Conservation (phyloP, 805 yeast species). For the Candida xiaguanensis region DNA sequence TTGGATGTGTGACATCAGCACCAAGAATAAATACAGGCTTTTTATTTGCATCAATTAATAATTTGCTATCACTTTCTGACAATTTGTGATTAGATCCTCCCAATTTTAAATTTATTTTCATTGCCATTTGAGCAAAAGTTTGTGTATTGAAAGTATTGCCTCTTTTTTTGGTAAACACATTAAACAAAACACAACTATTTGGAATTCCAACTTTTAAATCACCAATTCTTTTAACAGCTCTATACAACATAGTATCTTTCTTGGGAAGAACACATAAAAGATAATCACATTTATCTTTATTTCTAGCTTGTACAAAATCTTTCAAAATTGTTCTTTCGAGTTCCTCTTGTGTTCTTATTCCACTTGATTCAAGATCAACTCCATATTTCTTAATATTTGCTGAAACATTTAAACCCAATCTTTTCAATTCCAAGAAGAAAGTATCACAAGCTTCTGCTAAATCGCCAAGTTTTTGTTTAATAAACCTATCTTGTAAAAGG, state of each 20-base stretch:
- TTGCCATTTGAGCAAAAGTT: conserved; percentile 10
- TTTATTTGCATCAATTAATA: conserved; percentile 5
- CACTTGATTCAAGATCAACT: conserved; percentile 4
- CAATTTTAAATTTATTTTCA: conserved; percentile 10
- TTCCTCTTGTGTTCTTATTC: conserved; percentile 1
- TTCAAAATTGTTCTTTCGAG: conserved; percentile 4
- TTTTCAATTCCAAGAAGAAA: conserved; percentile 6
- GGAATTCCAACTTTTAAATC: conserved; percentile 10
- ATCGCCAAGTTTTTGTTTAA: conserved; percentile 1
- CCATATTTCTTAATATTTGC: conserved; percentile 5
- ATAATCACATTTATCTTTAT: conserved; percentile 9
- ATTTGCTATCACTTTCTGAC: conserved; percentile 3
- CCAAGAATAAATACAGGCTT: conserved; percentile 10
- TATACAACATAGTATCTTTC: conserved; percentile 8
- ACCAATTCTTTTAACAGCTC: conserved; percentile 9
- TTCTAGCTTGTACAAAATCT: conserved; percentile 4
- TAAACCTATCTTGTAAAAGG: conserved; percentile 4
- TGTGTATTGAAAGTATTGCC: conserved; percentile 4
- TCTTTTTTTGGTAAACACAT: conserved; percentile 7
- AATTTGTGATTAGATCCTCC: conserved; percentile 11
- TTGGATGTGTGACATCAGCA: conserved; percentile 12
- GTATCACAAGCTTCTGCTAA: conserved; percentile 7
- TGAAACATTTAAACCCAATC: conserved; percentile 9
- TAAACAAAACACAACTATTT: conserved; percentile 9
- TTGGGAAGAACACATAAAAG: conserved; percentile 7